Evolutionary conservation across 257 asterid genomes (phyloP), one percentile per base, ranked within the genome.

Genomic region (Salvia rosmarinus): DNA sequence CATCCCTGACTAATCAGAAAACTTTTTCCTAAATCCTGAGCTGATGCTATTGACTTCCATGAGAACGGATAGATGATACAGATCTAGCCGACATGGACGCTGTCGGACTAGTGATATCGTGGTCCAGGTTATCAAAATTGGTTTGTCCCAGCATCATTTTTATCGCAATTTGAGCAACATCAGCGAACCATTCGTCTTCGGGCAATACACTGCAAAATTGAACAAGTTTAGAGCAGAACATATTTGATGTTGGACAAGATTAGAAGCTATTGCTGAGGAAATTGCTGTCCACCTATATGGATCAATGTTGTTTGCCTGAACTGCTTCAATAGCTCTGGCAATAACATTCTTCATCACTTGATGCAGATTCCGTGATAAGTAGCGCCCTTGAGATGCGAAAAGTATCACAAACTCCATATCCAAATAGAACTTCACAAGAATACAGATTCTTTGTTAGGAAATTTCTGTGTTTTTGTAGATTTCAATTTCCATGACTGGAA

Each of bases 361-460:
- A 61, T 86, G 96, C 77, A 94, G 82, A 71, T 91, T 94, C 35
- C 97, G 83, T 4, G 99, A 94, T 44, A 94, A 75, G 72, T 94
- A 94, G 3, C 93, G 91, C 23, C 97, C 97, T 89, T 91, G 96
- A 19, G 99, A 94, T 43, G 98, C 72, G 65, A 94, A 89, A 21
- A 94, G 97, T 72, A 91, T 94, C 69, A 89, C 96, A 75, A 94
- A 94, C 82, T 91, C 98, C 99, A 94, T 94, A 78, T 94, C 99
- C 85, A 94, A 75, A 79, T 91, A 94, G 72, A 94, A 94, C 98
- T 91, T 86, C 87, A 75, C 32, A 37, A 25, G 7, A 3, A 47
- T 14, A 32, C 68, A 75, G 28, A 56, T 2, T 6, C n/a, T 10
- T 1, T 25, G 25, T 39, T 9, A 2, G 8, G 13, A 39, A 39